Conservation (phyloP, 1,139 yeast species). For the Saccharomyces hybrid region DNA sequence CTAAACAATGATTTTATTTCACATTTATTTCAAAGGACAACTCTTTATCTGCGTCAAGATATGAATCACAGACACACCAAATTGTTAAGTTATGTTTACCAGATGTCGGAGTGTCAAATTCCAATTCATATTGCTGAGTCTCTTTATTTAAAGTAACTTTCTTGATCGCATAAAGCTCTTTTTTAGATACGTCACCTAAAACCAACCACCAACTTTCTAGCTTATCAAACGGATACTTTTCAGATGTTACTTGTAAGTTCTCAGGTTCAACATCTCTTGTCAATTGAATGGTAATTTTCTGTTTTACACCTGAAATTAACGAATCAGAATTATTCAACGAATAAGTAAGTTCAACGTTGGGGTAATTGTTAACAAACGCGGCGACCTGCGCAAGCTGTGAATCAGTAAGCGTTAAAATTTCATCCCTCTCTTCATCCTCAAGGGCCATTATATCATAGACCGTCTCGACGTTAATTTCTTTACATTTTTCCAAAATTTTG, state of each 20-base stretch:
- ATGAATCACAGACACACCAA: slow-evolving; percentile 90
- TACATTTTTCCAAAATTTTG: slow-evolving; percentile 52
- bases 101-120: slow-evolving; percentile 49
- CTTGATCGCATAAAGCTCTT: slow-evolving; percentile 67
- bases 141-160: slow-evolving; percentile 52
- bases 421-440: slow-evolving; percentile 71
- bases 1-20: slow-evolving; percentile 7
- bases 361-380: slow-evolving; percentile 80
- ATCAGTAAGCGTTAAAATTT: slow-evolving; percentile 47
- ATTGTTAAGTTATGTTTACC: slow-evolving; percentile 59
- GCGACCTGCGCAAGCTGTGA: slow-evolving; percentile 60
- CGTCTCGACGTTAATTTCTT: slow-evolving; percentile 49
- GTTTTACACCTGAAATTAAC: slow-evolving; percentile 10
- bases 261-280: slow-evolving; percentile 72
- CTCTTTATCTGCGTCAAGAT: slow-evolving; percentile 86
- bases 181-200: slow-evolving; percentile 56
- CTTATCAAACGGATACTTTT: slow-evolving; percentile 50
- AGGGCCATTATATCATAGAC: slow-evolving; percentile 81
- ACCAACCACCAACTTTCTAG: slow-evolving; percentile 86
- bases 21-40: slow-evolving; percentile 46
- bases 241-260: slow-evolving; percentile 51
- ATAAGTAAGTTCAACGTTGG: slow-evolving; percentile 69
- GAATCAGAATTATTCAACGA: slow-evolving; percentile 37
- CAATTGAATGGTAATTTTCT: slow-evolving; percentile 34
- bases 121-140: slow-evolving; percentile 45